These are phyloP conservation scores for Populus trichocarpa DNA, from an alignment of 441 rosid species.

Conservation along the genomic window DNA sequence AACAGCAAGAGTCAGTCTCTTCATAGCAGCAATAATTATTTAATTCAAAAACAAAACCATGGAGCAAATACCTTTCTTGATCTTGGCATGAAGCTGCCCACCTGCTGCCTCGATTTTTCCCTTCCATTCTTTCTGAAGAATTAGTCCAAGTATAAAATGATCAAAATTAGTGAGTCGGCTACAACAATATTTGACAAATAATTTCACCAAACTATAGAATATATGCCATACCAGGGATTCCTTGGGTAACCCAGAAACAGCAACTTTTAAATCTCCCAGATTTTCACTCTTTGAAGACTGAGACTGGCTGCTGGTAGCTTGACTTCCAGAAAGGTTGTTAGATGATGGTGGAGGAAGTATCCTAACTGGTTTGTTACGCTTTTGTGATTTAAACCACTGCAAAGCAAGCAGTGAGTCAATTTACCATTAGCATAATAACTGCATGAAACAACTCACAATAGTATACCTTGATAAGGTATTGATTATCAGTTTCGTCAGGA, in stretches of 20 bases:
- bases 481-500: slow-evolving; percentile 63
- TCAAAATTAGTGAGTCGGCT: background rate
- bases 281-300: slow-evolving; percentile 55
- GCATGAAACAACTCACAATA: slow-evolving; percentile 2
- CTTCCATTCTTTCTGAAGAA: slow-evolving; percentile 84
- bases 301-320: slow-evolving; percentile 39
- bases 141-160: slow-evolving; percentile 13
- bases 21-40: slow-evolving; percentile 5
- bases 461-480: slow-evolving; percentile 66
- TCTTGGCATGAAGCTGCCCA: slow-evolving; percentile 65
- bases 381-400: slow-evolving; percentile 96
- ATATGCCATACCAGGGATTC: slow-evolving; percentile 49
- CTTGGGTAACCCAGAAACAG: slow-evolving; percentile 56
- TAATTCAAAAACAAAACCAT: slow-evolving; percentile 6
- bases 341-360: slow-evolving; percentile 49
- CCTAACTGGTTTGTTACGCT: slow-evolving; percentile 59
- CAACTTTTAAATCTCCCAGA: slow-evolving; percentile 69
- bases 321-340: slow-evolving; percentile 40
- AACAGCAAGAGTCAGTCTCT: slow-evolving; percentile 3
- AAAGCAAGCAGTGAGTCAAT: slow-evolving; percentile 24
- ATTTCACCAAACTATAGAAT: slow-evolving; percentile 11
- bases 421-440: slow-evolving; percentile 15
- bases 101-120: slow-evolving; percentile 73
- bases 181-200: slow-evolving; percentile 4
- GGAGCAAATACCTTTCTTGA: slow-evolving; percentile 60